Percentiles rank a stretch among this genome's conserved stretches.
Conservation (phyloP, 2,329 filamentous ascomycete species). For the Claviceps fusiformis region DNA sequence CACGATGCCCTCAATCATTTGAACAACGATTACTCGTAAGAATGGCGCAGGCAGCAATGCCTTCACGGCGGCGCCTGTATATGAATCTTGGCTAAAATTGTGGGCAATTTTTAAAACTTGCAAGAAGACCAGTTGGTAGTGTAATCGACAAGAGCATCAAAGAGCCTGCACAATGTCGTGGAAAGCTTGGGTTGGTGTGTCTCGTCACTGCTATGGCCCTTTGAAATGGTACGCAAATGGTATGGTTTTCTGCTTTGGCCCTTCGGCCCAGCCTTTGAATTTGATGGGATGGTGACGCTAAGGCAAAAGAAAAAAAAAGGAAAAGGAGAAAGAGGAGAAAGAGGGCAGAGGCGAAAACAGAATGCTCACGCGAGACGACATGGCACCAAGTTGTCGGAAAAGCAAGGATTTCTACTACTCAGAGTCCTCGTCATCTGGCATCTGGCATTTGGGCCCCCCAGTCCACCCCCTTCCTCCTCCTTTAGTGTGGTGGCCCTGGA, state of each 20-base stretch:
- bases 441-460: not conserved
- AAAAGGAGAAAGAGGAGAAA: not conserved
- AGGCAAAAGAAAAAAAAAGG: not conserved
- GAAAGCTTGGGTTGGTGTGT: not conserved
- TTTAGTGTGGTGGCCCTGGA: not conserved
- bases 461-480: not conserved
- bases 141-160: not conserved
- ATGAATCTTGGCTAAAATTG: no score
- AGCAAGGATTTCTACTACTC: not conserved
- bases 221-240: not conserved
- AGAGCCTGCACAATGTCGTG: not conserved
- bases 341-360: no score
- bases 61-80: not conserved
- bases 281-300: not conserved
- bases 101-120: not conserved
- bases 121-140: not conserved
- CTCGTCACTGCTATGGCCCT: not conserved
- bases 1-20: not conserved
- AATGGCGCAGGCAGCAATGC: not conserved
- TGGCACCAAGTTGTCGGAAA: no score
- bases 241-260: not conserved
- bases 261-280: not conserved
- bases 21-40: not conserved
- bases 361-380: no score
- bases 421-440: not conserved